Evolutionary conservation across 768 basidiomycete genomes (phyloP).

Genomic region (Panaeolus papilionaceus): DNA sequence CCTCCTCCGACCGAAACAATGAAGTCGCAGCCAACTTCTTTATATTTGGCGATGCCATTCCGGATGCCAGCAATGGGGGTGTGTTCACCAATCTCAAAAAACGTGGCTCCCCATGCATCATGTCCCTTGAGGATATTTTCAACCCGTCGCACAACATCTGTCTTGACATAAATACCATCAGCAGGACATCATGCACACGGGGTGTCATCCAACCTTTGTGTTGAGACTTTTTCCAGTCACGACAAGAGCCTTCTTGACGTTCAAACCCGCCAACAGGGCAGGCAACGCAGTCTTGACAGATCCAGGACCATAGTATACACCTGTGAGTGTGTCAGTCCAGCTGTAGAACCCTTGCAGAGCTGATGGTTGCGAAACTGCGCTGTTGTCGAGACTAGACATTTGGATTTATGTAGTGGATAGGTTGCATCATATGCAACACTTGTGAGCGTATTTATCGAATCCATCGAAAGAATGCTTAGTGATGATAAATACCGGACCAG

Average conservation of each 20-base stretch:
- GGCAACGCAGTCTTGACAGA: conserved; percentile 67
- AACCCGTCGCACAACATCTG: conserved; percentile 62
- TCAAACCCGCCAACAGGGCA: conserved; percentile 58
- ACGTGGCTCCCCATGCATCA: conserved; percentile 69
- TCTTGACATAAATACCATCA: conserved; percentile 41
- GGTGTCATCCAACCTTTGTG: conserved; percentile 54
- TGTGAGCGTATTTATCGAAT: conserved; percentile 4
- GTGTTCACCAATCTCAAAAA: conserved; percentile 77
- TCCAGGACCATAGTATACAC: conserved; percentile 77
- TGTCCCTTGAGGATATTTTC: conserved; percentile 60
- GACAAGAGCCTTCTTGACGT: conserved; percentile 67
- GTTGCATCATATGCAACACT: neutral
- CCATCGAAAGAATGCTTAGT: conserved; percentile 2
- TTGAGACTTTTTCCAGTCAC: conserved; percentile 76
- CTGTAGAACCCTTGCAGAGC: conserved; percentile 62
- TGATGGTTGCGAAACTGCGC: conserved; percentile 27
- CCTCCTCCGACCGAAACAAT: conserved; percentile 82
- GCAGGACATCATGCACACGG: conserved; percentile 1
- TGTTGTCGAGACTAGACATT: conserved; percentile 37
- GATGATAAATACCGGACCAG: neutral
- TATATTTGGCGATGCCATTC: conserved; percentile 60
- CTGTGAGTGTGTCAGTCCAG: conserved; percentile 72
- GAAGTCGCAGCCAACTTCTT: conserved; percentile 63
- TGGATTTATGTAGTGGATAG: neutral
- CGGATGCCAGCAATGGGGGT: conserved; percentile 71